Evolutionary conservation across 2,329 filamentous ascomycete species (phyloP), one percentile per base, ranked within the genome.

Genomic region (Penicillium psychrosexuale): DNA sequence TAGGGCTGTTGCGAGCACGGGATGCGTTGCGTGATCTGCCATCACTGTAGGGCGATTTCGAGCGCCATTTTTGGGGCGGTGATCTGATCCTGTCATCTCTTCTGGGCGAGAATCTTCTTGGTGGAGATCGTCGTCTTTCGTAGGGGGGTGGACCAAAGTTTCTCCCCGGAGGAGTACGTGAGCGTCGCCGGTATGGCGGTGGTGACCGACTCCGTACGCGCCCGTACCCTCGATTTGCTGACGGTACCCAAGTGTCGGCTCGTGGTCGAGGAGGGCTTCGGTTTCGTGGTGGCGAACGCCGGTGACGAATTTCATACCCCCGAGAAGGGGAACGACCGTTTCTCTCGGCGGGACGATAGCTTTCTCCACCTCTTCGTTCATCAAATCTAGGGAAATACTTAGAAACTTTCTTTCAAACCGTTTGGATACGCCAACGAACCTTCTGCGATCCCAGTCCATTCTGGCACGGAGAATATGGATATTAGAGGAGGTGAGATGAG

Each of bases 391-490:
- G 48, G 28, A 30, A 39, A 38, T 43, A 42, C 22, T 63, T 51
- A 68, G 57, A 34, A 47, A 22, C 8, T 34, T 28, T 7, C 15
- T 45, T 15, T 34, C 39, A 17, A 37, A 24, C n/a, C 36, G 11
- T 27, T 39, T 33, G 12, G 30, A 19, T 33, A 28, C 47, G 47
- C 9, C 42, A 53, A 64, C 70, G 57, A 61, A 77, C 75, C 75
- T 77, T 70, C 75, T 73, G 56, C 75, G 70, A 67, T 75, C 74
- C 64, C 75, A 69, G 55, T 76, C 73, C 69, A 75, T 74, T 30
- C 40, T 54, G 5, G 34, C 40, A 43, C 22, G 38, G n/a, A 46
- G 9, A 11, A 19, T 36, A 22, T 33, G 28, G 28, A 39, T 33
- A 36, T n/a, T 22, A 19, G 31, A 28, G 11, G 22, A 12, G 15